Conservation (phyloP, 805 yeast genomes). For the Zygosaccharomyces siamensis region DNA sequence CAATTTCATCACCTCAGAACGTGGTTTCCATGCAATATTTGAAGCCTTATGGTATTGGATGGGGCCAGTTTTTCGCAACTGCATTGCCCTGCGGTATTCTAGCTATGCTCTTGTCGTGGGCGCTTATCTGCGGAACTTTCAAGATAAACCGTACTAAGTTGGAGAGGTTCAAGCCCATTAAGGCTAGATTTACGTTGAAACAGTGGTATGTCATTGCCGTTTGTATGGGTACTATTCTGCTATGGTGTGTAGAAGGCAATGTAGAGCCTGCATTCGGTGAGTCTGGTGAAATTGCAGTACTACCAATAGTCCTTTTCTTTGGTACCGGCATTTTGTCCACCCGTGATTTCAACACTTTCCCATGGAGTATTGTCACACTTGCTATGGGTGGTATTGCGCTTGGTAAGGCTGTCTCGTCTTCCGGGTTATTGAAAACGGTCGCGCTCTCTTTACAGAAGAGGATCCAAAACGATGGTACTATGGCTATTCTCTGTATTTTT, state of each 20-base stretch:
- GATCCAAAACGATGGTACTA: conserved; percentile 57
- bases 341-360: conserved; percentile 86
- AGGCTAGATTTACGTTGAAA: conserved; percentile 58
- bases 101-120: conserved; percentile 64
- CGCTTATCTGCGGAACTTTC: conserved; percentile 54
- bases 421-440: conserved; percentile 77
- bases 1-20: conserved; percentile 94
- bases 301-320: conserved; percentile 81
- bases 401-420: conserved; percentile 89
- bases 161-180: conserved; percentile 45
- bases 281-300: conserved; percentile 84
- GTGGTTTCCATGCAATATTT: conserved; percentile 82
- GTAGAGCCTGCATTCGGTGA: conserved; percentile 75
- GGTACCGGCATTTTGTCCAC: conserved; percentile 82
- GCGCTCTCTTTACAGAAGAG: conserved; percentile 63
- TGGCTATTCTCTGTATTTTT: conserved; percentile 72
- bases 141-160: conserved; percentile 46
- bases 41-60: conserved; percentile 58
- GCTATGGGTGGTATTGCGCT: conserved; percentile 98
- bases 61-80: conserved; percentile 92
- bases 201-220: conserved; percentile 76
- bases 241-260: conserved; percentile 86
- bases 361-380: conserved; percentile 91
- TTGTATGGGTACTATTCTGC: conserved; percentile 62
- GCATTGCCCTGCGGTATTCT: conserved; percentile 75